Evolutionary conservation across 768 basidiomycete genomes (phyloP).

Genomic region (Tricholoma sp.): DNA sequence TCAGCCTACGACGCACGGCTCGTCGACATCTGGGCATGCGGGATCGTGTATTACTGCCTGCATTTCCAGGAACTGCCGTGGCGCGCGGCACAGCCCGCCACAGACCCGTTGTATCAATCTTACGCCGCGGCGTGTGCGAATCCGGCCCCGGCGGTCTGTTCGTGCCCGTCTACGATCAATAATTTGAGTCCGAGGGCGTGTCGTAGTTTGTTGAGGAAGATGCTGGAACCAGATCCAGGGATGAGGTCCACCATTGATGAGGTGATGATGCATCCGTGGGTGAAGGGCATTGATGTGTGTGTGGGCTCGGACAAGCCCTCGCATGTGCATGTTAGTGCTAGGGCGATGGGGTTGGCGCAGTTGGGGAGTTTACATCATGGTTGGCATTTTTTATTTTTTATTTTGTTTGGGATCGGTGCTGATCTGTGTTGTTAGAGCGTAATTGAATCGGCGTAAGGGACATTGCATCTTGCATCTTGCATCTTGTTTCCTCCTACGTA

Average conservation of each 20-base stretch:
- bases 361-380: slow-evolving; percentile 11
- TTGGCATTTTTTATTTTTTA: neutral
- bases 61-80: slow-evolving; percentile 98
- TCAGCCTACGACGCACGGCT: slow-evolving; percentile 94
- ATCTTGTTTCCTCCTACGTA: neutral
- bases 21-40: slow-evolving; percentile 97
- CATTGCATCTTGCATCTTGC: neutral
- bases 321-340: slow-evolving; percentile 69
- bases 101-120: slow-evolving; percentile 75
- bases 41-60: slow-evolving; percentile 97
- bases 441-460: neutral
- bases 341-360: slow-evolving; percentile 53
- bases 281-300: slow-evolving; percentile 79
- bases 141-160: slow-evolving; percentile 37
- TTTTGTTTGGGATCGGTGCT: neutral
- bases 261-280: slow-evolving; percentile 72
- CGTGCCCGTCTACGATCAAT: slow-evolving; percentile 69
- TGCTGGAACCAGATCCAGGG: slow-evolving; percentile 94
- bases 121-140: slow-evolving; percentile 61
- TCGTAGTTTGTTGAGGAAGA: slow-evolving; percentile 76
- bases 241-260: slow-evolving; percentile 73
- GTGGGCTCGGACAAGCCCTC: slow-evolving; percentile 55
- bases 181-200: slow-evolving; percentile 86
- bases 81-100: slow-evolving; percentile 78
- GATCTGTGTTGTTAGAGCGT: neutral